Base-by-base conservation (phyloP, 2,329 filamentous ascomycete genomes). In the Fusarium sp. region DNA sequence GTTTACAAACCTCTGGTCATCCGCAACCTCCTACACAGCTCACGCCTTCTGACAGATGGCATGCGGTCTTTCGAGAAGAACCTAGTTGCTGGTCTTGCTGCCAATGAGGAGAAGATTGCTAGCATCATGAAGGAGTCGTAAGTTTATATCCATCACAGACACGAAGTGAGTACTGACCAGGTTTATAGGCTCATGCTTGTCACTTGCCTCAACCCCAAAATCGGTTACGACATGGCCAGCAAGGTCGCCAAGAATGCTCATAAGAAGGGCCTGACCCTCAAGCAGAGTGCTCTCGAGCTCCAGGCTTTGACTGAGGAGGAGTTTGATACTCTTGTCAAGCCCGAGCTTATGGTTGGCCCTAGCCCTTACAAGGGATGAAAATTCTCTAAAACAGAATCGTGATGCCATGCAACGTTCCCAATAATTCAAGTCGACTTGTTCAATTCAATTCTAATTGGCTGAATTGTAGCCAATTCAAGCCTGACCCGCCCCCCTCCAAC, bases 231-330 rank as follows among this genome's bases (percentile, higher is more conserved):
- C 82, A 97, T 97, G 93, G 95, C 95, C 58, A 95, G 92, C 84
- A 97, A 97, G 88, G 95, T 97, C 30, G 95, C 95, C 80, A 98
- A 98, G 91, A 97, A 99, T 81, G 96, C 96, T 22, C 96, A 99
- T 87, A 98, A 98, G 90, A 98, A 98, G 90, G 95, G 95, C 38
- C 85, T 95, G 57, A 98, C 95, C 30, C 89, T 99, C 66, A 98
- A 98, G 88, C 86, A 97, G 85, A 95, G 93, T 79, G 95, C 96
- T 26, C 91, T 98, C 88, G 94, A 98, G 87, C 89, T 99, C 75
- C 90, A 97, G 77, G 95, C 95, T 50, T 86, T 98, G 75, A 95
- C 91, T 73, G 91, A 92, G 80, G 93, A 93, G 79, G 95, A 96
- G 81, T 98, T 98, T 81, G 95, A 98, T 83, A 88, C 90, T 76